Percentiles rank a stretch among this genome's conserved stretches.
phyloP scores from a whole-genome alignment of 164 flowering plant genomes.

The Magnolia officinalis region DNA sequence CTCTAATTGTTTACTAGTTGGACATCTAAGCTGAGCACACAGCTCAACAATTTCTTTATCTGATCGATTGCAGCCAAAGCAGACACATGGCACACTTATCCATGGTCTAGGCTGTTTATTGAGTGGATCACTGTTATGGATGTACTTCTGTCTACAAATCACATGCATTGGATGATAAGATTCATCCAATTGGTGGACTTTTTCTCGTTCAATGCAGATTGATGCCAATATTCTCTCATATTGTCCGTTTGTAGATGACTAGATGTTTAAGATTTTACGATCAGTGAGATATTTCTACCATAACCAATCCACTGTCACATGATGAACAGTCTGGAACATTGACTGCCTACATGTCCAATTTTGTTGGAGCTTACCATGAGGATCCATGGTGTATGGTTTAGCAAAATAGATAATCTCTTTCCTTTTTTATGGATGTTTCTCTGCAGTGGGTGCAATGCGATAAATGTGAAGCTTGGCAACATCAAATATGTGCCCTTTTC shows the following conservation, averaged over 20 bases:
- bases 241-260: background rate
- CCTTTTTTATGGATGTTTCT: background rate
- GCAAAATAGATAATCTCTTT: background rate
- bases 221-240: background rate
- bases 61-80: background rate
- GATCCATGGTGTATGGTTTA: no score
- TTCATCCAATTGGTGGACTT: background rate
- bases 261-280: background rate
- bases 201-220: background rate
- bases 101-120: background rate
- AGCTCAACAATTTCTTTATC: no score
- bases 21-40: background rate
- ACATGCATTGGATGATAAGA: background rate
- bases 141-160: background rate
- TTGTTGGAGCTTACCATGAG: background rate
- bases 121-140: background rate
- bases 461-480: conserved; percentile 27
- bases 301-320: background rate
- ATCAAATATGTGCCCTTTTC: conserved; percentile 27
- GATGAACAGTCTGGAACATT: background rate
- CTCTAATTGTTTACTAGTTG: background rate
- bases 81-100: background rate
- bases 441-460: conserved; percentile 32
- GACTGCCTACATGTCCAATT: background rate
- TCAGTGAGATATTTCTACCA: background rate